These are phyloP conservation scores for Coniochaeta hoffmannii DNA, from an alignment of 2,329 filamentous ascomycete genomes.

Conservation along the genomic window DNA sequence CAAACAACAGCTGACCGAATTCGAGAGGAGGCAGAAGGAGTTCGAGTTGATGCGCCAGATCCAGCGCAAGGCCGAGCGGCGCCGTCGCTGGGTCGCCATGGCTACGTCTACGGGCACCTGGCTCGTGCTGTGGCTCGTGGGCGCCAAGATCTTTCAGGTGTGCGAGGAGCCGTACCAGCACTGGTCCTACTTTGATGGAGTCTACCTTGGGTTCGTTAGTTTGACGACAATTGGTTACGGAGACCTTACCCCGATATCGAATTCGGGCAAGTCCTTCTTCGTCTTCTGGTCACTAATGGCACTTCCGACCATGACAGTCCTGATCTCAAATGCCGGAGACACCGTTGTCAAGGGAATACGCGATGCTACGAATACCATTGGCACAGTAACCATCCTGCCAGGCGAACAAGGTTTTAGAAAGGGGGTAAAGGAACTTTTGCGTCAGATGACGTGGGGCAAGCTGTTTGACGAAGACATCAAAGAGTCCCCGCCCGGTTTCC, in stretches of 20 bases:
- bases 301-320: constrained; percentile 78
- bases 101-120: constrained; percentile 61
- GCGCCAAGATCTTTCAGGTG: constrained; percentile 63
- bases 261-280: constrained; percentile 76
- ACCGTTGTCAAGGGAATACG: constrained; percentile 63
- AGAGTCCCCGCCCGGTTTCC: constrained; percentile 32
- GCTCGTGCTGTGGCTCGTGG: constrained; percentile 70
- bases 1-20: constrained; percentile 32
- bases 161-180: constrained; percentile 45
- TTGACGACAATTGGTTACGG: constrained; percentile 86
- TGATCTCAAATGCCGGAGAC: constrained; percentile 77
- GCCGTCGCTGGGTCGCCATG: constrained; percentile 69
- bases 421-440: constrained; percentile 35
- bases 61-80: constrained; percentile 55
- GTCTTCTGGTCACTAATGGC: constrained; percentile 89
- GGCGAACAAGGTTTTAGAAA: constrained; percentile 41
- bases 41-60: constrained; percentile 79
- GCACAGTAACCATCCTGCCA: constrained; percentile 54
- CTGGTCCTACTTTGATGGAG: constrained; percentile 70
- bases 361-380: constrained; percentile 47
- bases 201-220: constrained; percentile 82
- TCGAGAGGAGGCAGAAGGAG: constrained; percentile 58
- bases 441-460: constrained; percentile 33
- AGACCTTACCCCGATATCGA: constrained; percentile 68
- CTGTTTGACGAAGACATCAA: constrained; percentile 30